Evolutionary conservation across 148 eudicot genomes (phyloP), one percentile per base, ranked within the genome.

Genomic region (Chenopodium berlandieri): DNA sequence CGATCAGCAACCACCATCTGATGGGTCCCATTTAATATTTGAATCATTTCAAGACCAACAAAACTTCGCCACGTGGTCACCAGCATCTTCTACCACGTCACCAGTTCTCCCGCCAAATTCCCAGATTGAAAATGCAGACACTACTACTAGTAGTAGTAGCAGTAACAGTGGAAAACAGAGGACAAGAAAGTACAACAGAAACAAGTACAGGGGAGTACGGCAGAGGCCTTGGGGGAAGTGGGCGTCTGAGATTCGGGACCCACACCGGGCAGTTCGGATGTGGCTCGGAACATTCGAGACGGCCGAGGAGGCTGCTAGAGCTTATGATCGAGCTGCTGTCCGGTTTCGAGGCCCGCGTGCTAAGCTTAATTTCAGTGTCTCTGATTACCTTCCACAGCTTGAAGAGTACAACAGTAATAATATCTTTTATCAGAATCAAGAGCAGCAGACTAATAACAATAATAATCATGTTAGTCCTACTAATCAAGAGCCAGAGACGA

Each of bases 281-380:
- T 54, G 60, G 60, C 60, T 54, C 20, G 60, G 60, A 54, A 54
- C 60, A 12, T 54, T 54, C 60, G 60, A 54, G 60, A 54, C 60
- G 4, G 60, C 60, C 20, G 60, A 54, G 60, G 60, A 54, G 19
- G 60, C 60, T 16, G 60, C 60, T 13, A 54, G 60, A 13, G 60
- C 16, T 0, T 54, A 54, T 16, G 60, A 54, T 54, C 60, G 60
- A 16, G 60, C 60, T 54, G 60, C 60, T 13, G 60, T 54, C 3
- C 60, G 60, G 3, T 54, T 54, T 16, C 60, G 60, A 17, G 60
- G 60, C 16, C 60, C 60, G 16, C 60, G 60, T 54, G 60, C 92
- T 3, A 91, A 91, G 85, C 85, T 88, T 9, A 91, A 89, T 48
- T 91, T 91, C 32, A 82, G 92, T 1, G 65, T 85, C 5, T 32